phyloP scores from a whole-genome alignment of 176 grass and related monocot species.

The Eragrostis curvula region DNA sequence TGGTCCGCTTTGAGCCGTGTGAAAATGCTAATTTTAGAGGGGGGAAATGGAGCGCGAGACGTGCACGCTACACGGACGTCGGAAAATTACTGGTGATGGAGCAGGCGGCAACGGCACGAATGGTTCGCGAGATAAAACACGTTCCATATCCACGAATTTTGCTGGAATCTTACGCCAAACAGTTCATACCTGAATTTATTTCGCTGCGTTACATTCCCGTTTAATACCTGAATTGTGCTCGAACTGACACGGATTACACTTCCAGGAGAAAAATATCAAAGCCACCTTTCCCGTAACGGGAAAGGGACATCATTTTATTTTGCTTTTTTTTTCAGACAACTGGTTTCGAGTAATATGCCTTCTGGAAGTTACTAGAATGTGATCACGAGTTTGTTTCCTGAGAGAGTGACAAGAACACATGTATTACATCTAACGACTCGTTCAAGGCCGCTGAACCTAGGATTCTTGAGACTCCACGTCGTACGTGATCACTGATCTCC shows the following conservation, averaged over 20 bases:
- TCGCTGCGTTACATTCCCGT: too few species aligned
- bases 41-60: neutral
- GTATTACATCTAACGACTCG: too few species aligned
- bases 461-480: too few species aligned
- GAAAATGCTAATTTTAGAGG: neutral
- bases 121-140: neutral
- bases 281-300: too few species aligned
- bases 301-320: neutral
- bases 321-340: neutral
- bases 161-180: too few species aligned
- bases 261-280: too few species aligned
- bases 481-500: too few species aligned
- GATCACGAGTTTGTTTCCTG: too few species aligned
- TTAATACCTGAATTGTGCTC: too few species aligned
- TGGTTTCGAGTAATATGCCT: neutral
- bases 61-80: neutral
- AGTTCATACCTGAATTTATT: too few species aligned
- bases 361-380: neutral
- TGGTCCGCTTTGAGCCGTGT: neutral
- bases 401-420: neutral
- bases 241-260: too few species aligned
- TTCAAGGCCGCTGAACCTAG: too few species aligned
- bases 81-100: neutral
- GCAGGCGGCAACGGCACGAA: neutral
- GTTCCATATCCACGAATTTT: neutral